Evolutionary conservation across 177 flowering plant genomes (phyloP).

Genomic region (Vitis hybrid): DNA sequence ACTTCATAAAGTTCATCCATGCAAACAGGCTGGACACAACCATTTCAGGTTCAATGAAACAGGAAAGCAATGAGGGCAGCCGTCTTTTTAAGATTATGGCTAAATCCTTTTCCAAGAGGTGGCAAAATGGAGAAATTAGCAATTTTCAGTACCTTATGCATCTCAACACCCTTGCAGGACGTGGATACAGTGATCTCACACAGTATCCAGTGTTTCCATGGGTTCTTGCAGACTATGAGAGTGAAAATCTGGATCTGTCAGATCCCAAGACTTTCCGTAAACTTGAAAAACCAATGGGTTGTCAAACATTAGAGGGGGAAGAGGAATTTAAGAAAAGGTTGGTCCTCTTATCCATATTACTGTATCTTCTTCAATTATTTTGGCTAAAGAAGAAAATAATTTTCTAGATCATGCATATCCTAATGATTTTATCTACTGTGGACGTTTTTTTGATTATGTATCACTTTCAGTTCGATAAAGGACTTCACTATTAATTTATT

Average conservation of each 20-base stretch:
- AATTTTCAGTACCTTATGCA: conserved; percentile 99
- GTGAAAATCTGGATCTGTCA: conserved; percentile 72
- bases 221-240: conserved; percentile 96
- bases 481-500: not conserved
- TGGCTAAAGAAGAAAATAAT: not conserved
- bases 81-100: conserved; percentile 91
- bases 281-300: conserved; percentile 98
- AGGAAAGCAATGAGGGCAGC: conserved; percentile 88
- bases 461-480: too few relatives aligned
- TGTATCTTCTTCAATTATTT: conserved; percentile 7
- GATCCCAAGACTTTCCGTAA: conserved; percentile 79
- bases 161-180: conserved; percentile 97
- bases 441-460: too few relatives aligned
- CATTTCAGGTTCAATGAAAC: conserved; percentile 91
- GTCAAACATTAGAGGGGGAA: conserved; percentile 94
- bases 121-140: conserved; percentile 99
- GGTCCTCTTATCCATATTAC: conserved; percentile 1
- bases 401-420: not conserved
- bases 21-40: conserved; percentile 90
- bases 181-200: conserved; percentile 98
- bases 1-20: conserved; percentile 1
- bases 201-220: conserved; percentile 99
- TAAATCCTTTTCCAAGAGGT: conserved; percentile 92
- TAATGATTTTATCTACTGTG: not conserved
- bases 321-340: conserved; percentile 97